These are phyloP conservation scores for Crithidia expoeki DNA, from an alignment of 208 protist genomes.

Conservation along the genomic window DNA sequence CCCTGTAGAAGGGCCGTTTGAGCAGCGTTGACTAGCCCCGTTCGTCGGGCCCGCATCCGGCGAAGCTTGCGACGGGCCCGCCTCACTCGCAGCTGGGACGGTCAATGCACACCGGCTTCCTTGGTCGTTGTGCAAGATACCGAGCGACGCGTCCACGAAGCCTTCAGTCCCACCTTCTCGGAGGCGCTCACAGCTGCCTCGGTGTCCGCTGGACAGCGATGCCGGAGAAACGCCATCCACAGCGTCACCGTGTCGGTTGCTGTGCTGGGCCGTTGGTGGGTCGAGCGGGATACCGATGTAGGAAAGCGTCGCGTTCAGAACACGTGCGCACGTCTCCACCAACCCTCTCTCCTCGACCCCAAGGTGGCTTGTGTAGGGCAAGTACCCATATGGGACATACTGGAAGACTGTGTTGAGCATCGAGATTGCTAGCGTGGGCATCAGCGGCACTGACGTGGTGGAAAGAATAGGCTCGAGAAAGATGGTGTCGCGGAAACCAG, in stretches of 20 bases:
- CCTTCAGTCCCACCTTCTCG: neutral
- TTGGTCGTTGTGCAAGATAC: neutral
- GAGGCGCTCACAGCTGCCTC: neutral
- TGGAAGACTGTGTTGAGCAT: constrained; percentile 77
- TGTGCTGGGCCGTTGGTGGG: neutral
- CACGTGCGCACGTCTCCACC: constrained; percentile 48
- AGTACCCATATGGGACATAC: constrained; percentile 68
- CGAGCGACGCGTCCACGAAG: neutral
- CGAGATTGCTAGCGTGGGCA: constrained; percentile 76
- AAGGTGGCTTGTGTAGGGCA: constrained; percentile 86
- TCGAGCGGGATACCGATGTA: constrained; percentile 48
- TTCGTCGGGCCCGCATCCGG: neutral
- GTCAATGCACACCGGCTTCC: constrained; percentile 2
- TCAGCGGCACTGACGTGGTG: constrained; percentile 53
- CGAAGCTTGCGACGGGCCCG: neutral
- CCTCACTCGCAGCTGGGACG: neutral
- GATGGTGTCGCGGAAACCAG: constrained; percentile 61
- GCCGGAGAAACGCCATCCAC: neutral
- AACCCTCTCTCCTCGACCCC: constrained; percentile 56
- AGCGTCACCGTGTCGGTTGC: neutral
- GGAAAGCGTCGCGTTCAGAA: constrained; percentile 69
- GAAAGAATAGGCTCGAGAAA: constrained; percentile 78
- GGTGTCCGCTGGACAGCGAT: neutral
- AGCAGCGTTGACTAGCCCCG: constrained; percentile 10
- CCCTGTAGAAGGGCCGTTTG: neutral